Percentiles rank a stretch among this genome's conserved stretches.
Conservation (phyloP, 345 rosid species). For the Gossypium sturtianum region DNA sequence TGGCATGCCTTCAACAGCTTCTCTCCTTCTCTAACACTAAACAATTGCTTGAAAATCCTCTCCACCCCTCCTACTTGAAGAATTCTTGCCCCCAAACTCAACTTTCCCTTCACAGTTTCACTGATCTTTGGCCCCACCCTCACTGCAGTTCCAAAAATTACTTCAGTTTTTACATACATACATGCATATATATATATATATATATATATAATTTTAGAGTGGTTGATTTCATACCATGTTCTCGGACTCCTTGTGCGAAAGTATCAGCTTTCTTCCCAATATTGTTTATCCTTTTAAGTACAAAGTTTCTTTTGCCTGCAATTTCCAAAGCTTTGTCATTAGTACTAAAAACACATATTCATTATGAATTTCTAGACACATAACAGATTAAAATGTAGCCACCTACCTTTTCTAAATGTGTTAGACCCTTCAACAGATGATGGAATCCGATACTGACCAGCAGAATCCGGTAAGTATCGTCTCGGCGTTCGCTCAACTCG, state of each 20-base stretch:
- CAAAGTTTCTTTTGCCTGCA: conserved; percentile 33
- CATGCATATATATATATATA: background rate
- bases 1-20: conserved; percentile 45
- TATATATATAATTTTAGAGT: background rate
- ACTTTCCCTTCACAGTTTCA: conserved; percentile 41
- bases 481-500: conserved; percentile 29
- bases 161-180: background rate
- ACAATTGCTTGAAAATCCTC: conserved; percentile 35
- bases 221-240: conserved; percentile 38
- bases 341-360: conserved; percentile 1
- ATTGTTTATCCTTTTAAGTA: conserved; percentile 38
- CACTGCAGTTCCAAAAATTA: conserved; percentile 23
- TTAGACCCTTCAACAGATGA: conserved; percentile 29
- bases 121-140: conserved; percentile 43
- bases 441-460: conserved; percentile 25
- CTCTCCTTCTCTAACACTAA: conserved; percentile 42
- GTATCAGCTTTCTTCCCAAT: conserved; percentile 42
- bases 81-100: conserved; percentile 36
- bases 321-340: background rate
- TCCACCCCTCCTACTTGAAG: conserved; percentile 38
- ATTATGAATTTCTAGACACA: background rate
- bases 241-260: conserved; percentile 42
- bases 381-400: background rate
- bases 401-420: conserved; percentile 33
- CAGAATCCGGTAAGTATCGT: conserved; percentile 21